Conservation (phyloP, 2,329 filamentous ascomycete species). For the Rhynchosporium agropyri region DNA sequence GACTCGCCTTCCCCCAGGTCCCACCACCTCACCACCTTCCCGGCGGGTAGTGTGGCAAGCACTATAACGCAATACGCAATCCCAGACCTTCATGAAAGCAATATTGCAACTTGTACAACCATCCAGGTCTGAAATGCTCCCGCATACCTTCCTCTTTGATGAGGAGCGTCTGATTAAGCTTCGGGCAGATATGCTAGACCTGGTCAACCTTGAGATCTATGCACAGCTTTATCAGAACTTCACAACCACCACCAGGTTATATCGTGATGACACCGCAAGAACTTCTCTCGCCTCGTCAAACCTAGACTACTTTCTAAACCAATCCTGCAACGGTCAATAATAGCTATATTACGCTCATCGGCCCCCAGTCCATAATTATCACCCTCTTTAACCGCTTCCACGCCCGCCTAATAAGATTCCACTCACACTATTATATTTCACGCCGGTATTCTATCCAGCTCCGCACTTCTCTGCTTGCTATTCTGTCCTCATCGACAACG, state of each 20-base stretch:
- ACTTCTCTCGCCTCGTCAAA: conserved; percentile 35
- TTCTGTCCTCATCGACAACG: conserved; percentile 37
- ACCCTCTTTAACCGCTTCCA: conserved; percentile 38
- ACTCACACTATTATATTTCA: conserved; percentile 37
- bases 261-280: conserved; percentile 35
- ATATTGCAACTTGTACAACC: conserved; percentile 58
- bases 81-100: conserved; percentile 64
- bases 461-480: conserved; percentile 38
- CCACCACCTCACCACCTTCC: no score
- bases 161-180: conserved; percentile 65
- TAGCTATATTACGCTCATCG: conserved; percentile 28
- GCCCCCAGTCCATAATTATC: conserved; percentile 39
- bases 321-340: conserved; percentile 35
- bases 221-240: conserved; percentile 39
- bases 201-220: conserved; percentile 65
- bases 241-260: conserved; percentile 31
- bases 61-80: conserved; percentile 44
- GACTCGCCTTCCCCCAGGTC: no score
- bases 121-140: conserved; percentile 52
- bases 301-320: conserved; percentile 30
- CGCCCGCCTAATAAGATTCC: conserved; percentile 34
- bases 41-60: no score
- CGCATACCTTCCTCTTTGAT: conserved; percentile 66
- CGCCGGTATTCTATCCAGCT: conserved; percentile 31
- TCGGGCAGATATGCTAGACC: conserved; percentile 61